Evolutionary conservation across 73 alveolate species (phyloP).

Genomic region (Stentor coeruleus): DNA sequence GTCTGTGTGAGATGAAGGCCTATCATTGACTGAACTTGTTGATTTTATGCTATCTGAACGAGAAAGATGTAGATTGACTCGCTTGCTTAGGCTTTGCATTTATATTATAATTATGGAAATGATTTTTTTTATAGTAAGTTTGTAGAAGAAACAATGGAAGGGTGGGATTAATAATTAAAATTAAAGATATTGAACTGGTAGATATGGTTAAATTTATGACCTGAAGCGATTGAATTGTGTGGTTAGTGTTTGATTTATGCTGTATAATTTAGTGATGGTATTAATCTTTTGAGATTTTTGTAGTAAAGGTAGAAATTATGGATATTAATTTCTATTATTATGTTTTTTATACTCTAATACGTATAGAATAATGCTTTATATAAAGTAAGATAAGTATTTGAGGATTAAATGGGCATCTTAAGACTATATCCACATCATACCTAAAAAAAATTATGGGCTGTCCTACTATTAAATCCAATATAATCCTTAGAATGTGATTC

Average conservation of each 20-base stretch:
- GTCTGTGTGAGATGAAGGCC: too few species aligned
- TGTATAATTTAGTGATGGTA: neutral
- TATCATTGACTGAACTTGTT: too few species aligned
- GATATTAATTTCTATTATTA: too few species aligned
- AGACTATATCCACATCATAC: neutral
- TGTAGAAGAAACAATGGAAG: neutral
- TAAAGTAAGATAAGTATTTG: neutral
- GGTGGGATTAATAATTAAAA: neutral
- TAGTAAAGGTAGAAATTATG: neutral
- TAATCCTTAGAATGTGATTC: slow-evolving; percentile 7
- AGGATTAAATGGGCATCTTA: neutral
- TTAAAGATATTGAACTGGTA: neutral
- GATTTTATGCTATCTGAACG: neutral
- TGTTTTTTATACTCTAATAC: too few species aligned
- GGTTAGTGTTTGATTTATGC: neutral
- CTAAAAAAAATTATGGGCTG: neutral
- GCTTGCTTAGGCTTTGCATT: neutral
- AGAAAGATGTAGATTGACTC: neutral
- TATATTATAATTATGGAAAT: too few species aligned
- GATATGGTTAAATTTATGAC: slow-evolving; percentile 2
- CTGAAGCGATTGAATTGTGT: slow-evolving; percentile 3
- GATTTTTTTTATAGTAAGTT: neutral
- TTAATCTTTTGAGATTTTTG: neutral
- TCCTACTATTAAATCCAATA: neutral
- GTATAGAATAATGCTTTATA: too few species aligned